A percentile compares a stretch with the other conserved stretches of the same genome.
These are phyloP conservation scores for Prunus davidiana DNA, from an alignment of 306 rosid genomes.

Conservation along the genomic window DNA sequence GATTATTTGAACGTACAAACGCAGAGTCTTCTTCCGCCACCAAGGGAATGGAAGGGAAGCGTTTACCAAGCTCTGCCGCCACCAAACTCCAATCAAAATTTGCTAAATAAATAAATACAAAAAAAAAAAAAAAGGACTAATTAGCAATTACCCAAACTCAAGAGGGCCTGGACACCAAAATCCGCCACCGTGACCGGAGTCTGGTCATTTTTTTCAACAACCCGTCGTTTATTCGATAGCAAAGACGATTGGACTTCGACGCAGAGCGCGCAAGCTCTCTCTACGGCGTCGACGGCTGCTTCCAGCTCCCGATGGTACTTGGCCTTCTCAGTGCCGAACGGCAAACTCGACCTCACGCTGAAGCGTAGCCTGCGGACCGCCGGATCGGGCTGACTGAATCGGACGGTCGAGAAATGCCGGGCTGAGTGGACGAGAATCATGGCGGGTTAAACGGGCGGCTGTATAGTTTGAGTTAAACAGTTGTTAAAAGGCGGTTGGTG, in stretches of 20 bases:
- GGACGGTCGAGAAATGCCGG: constrained; percentile 42
- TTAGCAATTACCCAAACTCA: constrained; percentile 72
- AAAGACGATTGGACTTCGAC: constrained; percentile 64
- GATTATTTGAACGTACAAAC: constrained; percentile 56
- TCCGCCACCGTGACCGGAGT: constrained; percentile 93
- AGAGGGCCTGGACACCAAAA: constrained; percentile 89
- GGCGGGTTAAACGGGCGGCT: not conserved
- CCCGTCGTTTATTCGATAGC: constrained; percentile 37
- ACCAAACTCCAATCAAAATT: not conserved
- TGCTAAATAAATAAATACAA: not conserved
- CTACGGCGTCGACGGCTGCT: constrained; percentile 67
- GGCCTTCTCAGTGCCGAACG: constrained; percentile 46
- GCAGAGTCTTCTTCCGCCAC: constrained; percentile 98
- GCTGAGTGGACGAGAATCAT: constrained; percentile 42
- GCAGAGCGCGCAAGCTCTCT: constrained; percentile 66
- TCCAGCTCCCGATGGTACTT: constrained; percentile 63
- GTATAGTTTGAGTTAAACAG: not conserved
- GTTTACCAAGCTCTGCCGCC: constrained; percentile 62
- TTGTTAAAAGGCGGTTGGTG: not conserved
- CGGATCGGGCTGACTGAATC: constrained; percentile 21
- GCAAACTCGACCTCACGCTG: constrained; percentile 49
- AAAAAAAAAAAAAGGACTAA: not conserved
- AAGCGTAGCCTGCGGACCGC: constrained; percentile 18
- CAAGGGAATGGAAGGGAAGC: constrained; percentile 82
- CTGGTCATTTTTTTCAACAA: constrained; percentile 63